phyloP scores from a whole-genome alignment of 129 eudicot species.

The Calendula officinalis region DNA sequence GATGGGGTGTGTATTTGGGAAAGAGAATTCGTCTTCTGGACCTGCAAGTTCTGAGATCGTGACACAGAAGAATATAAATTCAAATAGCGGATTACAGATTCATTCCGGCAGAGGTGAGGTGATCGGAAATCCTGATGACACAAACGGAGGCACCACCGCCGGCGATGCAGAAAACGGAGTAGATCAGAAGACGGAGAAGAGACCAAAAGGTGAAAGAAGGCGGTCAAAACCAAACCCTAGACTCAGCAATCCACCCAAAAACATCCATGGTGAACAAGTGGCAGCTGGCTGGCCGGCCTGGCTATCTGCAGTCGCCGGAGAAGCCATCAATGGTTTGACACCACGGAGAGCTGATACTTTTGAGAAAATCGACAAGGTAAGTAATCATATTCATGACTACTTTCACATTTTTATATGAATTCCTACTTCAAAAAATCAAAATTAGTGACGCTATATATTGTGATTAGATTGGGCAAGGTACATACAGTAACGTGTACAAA shows the following conservation, averaged over 20 bases:
- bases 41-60: constrained; percentile 50
- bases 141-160: constrained; percentile 15
- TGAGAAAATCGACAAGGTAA: constrained; percentile 78
- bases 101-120: constrained; percentile 55
- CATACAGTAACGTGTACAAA: constrained; percentile 89
- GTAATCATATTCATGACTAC: neutral
- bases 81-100: constrained; percentile 37
- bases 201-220: constrained; percentile 48
- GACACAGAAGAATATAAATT: constrained; percentile 34
- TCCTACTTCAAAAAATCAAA: neutral
- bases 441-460: no score
- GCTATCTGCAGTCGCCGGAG: constrained; percentile 84
- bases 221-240: constrained; percentile 70
- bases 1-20: constrained; percentile 94
- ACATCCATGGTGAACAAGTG: constrained; percentile 81
- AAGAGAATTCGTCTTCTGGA: constrained; percentile 57
- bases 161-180: constrained; percentile 45
- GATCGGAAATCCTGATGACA: constrained; percentile 28
- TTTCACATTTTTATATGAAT: neutral
- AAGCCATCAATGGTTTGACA: constrained; percentile 81
- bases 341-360: constrained; percentile 87
- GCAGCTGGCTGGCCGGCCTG: constrained; percentile 96
- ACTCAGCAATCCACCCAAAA: constrained; percentile 61
- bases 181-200: constrained; percentile 44
- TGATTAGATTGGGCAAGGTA: constrained; percentile 85